Conservation (phyloP, 306 rosid genomes). For the Fragaria nilgerrensis region DNA sequence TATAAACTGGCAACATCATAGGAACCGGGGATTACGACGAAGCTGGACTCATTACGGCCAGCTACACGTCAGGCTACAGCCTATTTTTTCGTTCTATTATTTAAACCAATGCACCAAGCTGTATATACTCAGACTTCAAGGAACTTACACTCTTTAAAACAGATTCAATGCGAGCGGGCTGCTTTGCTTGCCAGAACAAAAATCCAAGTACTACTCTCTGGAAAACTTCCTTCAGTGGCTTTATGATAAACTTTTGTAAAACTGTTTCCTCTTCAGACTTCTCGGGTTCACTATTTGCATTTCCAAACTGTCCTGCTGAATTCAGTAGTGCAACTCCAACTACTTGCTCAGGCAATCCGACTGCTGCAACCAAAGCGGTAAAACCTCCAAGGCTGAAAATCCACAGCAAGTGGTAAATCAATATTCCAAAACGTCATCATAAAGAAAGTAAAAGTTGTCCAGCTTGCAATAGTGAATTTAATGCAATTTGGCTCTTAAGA, state of each 20-base stretch:
- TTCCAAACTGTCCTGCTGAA: conserved; percentile 89
- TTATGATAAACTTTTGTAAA: conserved; percentile 54
- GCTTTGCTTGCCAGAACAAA: conserved; percentile 94
- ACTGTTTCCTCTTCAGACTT: conserved; percentile 66
- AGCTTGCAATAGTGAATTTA: not conserved
- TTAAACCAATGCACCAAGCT: not conserved
- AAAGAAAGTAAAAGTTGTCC: not conserved
- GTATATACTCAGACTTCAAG: not conserved
- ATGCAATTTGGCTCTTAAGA: not conserved
- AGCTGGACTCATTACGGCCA: not conserved
- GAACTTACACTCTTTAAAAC: conserved; percentile 75
- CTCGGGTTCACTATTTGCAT: conserved; percentile 38
- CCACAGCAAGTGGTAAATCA: conserved; percentile 18
- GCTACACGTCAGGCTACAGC: not conserved
- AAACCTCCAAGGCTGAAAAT: conserved; percentile 95
- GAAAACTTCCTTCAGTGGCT: conserved; percentile 77
- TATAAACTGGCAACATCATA: not conserved
- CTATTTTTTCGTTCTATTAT: not conserved
- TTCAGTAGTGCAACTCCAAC: conserved; percentile 76
- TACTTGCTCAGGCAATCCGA: conserved; percentile 64
- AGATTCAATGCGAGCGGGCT: conserved; percentile 70
- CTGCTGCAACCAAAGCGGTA: conserved; percentile 82
- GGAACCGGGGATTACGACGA: not conserved
- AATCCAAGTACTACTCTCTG: conserved; percentile 82
- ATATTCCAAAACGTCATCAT: not conserved